These are phyloP conservation scores for Pelargonium australe DNA, from an alignment of 441 rosid species.

Conservation along the genomic window DNA sequence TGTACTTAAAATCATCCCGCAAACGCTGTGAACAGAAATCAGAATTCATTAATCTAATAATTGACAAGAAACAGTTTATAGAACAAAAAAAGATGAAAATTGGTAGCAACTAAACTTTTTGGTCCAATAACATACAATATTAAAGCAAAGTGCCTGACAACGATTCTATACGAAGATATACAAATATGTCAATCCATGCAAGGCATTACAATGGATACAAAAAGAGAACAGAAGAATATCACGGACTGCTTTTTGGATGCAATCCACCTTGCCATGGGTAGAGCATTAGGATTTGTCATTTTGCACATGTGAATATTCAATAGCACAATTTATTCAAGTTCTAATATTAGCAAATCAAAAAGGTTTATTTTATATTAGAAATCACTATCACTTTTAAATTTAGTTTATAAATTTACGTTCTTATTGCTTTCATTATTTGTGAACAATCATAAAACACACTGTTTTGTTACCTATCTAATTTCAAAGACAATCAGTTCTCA, in stretches of 20 bases:
- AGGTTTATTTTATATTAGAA: not conserved
- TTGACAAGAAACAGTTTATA: not conserved
- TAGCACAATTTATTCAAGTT: not conserved
- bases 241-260: not conserved
- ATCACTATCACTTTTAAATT: not conserved
- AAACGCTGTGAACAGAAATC: slow-evolving; percentile 48
- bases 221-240: slow-evolving; percentile 7
- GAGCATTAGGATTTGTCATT: not conserved
- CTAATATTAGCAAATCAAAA: not conserved
- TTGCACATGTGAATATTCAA: not conserved
- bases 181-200: not conserved
- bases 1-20: slow-evolving; percentile 91
- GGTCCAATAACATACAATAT: not conserved
- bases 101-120: not conserved
- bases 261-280: not conserved
- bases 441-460: not conserved
- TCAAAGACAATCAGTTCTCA: not conserved
- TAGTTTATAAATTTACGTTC: not conserved
- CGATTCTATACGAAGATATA: not conserved
- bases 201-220: not conserved
- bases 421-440: not conserved
- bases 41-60: slow-evolving; percentile 15
- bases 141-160: slow-evolving; percentile 3
- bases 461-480: not conserved
- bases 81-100: not conserved